Conservation (phyloP, 73 alveolate species). For the Stentor roeselii region DNA sequence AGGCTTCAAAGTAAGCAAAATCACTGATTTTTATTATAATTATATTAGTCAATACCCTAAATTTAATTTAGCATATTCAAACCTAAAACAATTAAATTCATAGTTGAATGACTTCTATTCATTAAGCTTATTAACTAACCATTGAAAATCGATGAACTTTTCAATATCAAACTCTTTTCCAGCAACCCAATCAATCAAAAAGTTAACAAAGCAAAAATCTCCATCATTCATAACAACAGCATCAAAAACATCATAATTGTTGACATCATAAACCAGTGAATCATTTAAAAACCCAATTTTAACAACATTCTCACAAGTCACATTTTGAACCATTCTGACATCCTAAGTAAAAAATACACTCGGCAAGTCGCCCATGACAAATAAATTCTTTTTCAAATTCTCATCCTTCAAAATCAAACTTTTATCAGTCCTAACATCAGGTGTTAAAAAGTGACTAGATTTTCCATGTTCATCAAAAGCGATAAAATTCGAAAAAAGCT, state of each 20-base stretch:
- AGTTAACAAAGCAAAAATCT: background rate
- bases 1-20: too few relatives aligned
- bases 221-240: constrained; percentile 10
- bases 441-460: background rate
- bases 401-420: background rate
- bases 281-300: constrained; percentile 22
- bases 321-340: constrained; percentile 1
- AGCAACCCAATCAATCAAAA: background rate
- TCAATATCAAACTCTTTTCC: background rate
- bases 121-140: too few relatives aligned
- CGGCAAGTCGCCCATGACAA: constrained; percentile 12
- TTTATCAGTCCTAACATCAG: constrained; percentile 11
- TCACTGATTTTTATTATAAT: too few relatives aligned
- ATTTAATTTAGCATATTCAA: too few relatives aligned
- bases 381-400: background rate
- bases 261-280: background rate
- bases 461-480: background rate
- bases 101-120: too few relatives aligned
- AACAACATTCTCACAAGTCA: background rate
- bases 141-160: too few relatives aligned
- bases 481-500: background rate
- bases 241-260: constrained; percentile 19
- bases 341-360: background rate
- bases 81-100: too few relatives aligned
- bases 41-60: too few relatives aligned